phyloP scores from a whole-genome alignment of 2,329 filamentous ascomycete species.

The Penicillium sp. region DNA sequence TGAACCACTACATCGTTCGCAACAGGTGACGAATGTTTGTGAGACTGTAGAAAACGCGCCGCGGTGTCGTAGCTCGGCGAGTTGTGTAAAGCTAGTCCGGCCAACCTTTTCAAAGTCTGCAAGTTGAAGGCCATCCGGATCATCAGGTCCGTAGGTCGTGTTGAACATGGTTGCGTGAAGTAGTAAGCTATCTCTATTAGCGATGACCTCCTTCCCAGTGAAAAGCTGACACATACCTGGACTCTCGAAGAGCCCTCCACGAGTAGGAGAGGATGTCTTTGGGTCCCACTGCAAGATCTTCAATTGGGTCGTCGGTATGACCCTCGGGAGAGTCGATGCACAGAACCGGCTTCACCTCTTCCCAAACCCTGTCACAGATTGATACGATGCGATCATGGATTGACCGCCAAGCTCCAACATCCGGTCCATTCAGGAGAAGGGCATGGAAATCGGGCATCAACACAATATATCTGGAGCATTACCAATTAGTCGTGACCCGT shows the following conservation, averaged over 20 bases:
- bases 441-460: constrained; percentile 49
- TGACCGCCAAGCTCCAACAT: constrained; percentile 38
- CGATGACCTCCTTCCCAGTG: constrained; percentile 17
- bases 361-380: constrained; percentile 75
- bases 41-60: constrained; percentile 94
- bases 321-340: constrained; percentile 96
- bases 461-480: constrained; percentile 54
- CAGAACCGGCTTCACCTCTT: constrained; percentile 73
- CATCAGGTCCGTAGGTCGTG: constrained; percentile 54
- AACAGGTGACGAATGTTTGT: constrained; percentile 83
- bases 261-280: constrained; percentile 94
- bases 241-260: constrained; percentile 93
- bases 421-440: constrained; percentile 36
- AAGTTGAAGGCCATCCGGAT: constrained; percentile 55
- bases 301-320: constrained; percentile 63
- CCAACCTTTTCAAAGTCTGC: constrained; percentile 71
- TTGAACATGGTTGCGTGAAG: constrained; percentile 68
- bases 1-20: constrained; percentile 67
- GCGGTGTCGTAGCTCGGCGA: constrained; percentile 82
- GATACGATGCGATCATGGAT: constrained; percentile 59
- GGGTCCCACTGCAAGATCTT: constrained; percentile 75
- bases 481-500: not conserved
- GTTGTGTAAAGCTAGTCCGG: constrained; percentile 77
- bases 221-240: constrained; percentile 64
- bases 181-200: constrained; percentile 65